phyloP scores from a whole-genome alignment of 2,329 filamentous ascomycete species.

The Diaporthe ampelina region DNA sequence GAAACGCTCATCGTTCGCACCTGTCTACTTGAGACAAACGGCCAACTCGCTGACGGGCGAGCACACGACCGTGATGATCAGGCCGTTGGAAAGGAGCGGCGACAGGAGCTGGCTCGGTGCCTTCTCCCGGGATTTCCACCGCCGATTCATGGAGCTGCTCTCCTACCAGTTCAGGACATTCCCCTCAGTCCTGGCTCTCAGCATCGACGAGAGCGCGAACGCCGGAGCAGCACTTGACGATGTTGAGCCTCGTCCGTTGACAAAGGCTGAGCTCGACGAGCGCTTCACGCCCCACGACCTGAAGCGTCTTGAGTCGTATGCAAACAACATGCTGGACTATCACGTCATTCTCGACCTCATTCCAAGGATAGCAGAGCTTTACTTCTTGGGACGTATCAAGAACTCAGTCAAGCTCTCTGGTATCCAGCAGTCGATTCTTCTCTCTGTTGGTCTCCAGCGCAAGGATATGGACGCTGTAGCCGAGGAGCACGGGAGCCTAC shows the following conservation, averaged over 20 bases:
- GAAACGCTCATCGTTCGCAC: conserved; percentile 88
- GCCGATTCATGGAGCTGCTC: conserved; percentile 89
- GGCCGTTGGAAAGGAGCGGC: conserved; percentile 77
- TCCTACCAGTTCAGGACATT: conserved; percentile 95
- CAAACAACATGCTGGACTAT: conserved; percentile 97
- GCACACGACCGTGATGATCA: conserved; percentile 97
- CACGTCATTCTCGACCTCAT: conserved; percentile 96
- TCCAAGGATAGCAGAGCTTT: conserved; percentile 83
- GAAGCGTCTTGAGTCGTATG: conserved; percentile 94
- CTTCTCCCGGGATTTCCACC: conserved; percentile 93
- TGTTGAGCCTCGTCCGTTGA: conserved; percentile 67
- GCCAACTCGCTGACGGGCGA: conserved; percentile 97
- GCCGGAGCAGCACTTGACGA: conserved; percentile 77
- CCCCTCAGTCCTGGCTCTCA: conserved; percentile 81
- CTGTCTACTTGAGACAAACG: conserved; percentile 94
- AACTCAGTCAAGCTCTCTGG: conserved; percentile 78
- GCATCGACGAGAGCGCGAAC: conserved; percentile 88
- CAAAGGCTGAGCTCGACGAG: conserved; percentile 81
- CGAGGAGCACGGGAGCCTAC: conserved; percentile 78
- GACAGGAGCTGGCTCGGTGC: conserved; percentile 90
- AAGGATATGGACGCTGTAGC: conserved; percentile 88
- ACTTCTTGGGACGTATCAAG: conserved; percentile 84
- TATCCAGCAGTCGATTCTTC: conserved; percentile 88
- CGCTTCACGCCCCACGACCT: conserved; percentile 92
- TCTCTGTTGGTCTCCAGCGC: conserved; percentile 91